A percentile compares a stretch with the other conserved stretches of the same genome.
phyloP scores from a whole-genome alignment of 495 filamentous ascomycete species.

The Bathelium albidoporum region DNA sequence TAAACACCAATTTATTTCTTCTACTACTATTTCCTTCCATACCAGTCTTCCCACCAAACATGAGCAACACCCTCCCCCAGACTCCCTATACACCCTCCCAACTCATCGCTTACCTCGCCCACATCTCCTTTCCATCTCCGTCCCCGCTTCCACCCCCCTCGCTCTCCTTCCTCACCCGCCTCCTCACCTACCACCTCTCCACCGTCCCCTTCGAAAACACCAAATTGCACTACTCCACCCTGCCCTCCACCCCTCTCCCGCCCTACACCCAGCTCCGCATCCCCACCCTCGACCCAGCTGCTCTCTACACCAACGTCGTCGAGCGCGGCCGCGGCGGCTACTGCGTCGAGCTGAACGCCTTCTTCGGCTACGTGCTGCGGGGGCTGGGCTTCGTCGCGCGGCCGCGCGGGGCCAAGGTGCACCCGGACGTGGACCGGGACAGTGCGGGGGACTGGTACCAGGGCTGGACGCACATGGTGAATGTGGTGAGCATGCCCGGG shows the following conservation, averaged over 20 bases:
- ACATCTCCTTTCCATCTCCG: background rate
- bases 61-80: background rate
- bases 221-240: slow-evolving; percentile 43
- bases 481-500: slow-evolving; percentile 48
- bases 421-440: slow-evolving; percentile 31
- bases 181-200: slow-evolving; percentile 10
- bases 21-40: too few species aligned
- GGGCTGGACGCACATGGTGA: slow-evolving; percentile 57
- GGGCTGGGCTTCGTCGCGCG: slow-evolving; percentile 48
- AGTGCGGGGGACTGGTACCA: slow-evolving; percentile 11
- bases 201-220: slow-evolving; percentile 64
- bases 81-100: background rate
- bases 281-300: slow-evolving; percentile 41
- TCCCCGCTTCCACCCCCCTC: background rate
- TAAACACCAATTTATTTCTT: too few species aligned
- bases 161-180: background rate
- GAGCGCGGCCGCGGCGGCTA: slow-evolving; percentile 56
- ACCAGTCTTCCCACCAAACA: background rate
- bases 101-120: background rate
- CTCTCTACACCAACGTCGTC: slow-evolving; percentile 57
- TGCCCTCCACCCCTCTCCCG: background rate
- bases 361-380: slow-evolving; percentile 54
- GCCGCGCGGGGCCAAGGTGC: slow-evolving; percentile 28
- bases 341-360: slow-evolving; percentile 64
- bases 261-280: slow-evolving; percentile 33